Evolutionary conservation across 1,284 basidiomycete species (phyloP).

Genomic region (Ceratobasidium sp.): DNA sequence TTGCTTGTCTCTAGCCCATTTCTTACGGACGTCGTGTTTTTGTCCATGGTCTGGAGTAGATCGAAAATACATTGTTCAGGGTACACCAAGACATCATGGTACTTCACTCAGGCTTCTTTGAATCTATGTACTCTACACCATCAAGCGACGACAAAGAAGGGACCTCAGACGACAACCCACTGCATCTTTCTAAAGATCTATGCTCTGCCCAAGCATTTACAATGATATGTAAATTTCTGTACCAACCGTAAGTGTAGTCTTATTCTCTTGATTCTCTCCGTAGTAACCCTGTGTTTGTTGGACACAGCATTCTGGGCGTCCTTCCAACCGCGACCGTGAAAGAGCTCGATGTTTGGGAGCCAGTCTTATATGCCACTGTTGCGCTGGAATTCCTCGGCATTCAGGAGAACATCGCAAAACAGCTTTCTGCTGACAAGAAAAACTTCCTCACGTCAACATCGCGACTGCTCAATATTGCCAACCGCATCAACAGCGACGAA

Average conservation of each 20-base stretch:
- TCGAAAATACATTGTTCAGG: neutral
- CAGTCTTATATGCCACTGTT: slow-evolving; percentile 1
- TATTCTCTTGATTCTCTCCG: no score
- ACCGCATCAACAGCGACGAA: no score
- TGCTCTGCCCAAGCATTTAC: neutral
- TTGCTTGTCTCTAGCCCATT: no score
- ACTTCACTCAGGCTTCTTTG: neutral
- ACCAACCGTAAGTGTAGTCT: neutral
- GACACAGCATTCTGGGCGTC: neutral
- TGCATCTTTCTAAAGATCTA: neutral
- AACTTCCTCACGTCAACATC: no score
- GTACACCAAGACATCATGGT: slow-evolving; percentile 1
- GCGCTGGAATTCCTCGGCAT: slow-evolving; percentile 1
- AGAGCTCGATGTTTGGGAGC: slow-evolving; percentile 1
- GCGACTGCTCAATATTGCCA: no score
- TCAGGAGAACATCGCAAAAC: neutral
- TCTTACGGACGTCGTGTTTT: no score
- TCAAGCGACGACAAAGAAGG: neutral
- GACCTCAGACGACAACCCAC: neutral
- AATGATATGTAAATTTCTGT: slow-evolving; percentile 12
- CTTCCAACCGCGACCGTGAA: neutral
- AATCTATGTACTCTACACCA: neutral
- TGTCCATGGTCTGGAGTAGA: neutral
- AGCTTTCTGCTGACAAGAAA: neutral
- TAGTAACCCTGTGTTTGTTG: no score